phyloP scores from a whole-genome alignment of 2,329 filamentous ascomycete genomes.

The Colletotrichum simmondsii region DNA sequence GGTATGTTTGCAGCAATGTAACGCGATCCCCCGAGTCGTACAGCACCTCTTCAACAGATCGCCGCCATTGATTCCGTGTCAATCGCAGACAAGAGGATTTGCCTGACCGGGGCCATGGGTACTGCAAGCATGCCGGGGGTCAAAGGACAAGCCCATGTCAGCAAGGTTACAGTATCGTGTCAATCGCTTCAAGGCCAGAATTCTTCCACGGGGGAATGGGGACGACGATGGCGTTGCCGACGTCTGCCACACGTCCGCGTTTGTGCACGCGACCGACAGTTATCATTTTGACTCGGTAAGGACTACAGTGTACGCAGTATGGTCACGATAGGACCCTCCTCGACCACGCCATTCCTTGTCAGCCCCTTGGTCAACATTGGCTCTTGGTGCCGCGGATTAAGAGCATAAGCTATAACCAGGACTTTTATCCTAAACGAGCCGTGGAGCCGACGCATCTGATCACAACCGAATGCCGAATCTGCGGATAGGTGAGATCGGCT shows the following conservation, averaged over 20 bases:
- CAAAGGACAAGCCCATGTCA: neutral
- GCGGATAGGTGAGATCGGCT: constrained; percentile 25
- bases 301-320: neutral
- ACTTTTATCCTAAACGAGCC: constrained; percentile 20
- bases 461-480: constrained; percentile 34
- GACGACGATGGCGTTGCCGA: constrained; percentile 18
- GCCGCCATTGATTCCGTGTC: neutral
- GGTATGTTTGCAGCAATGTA: constrained; percentile 18
- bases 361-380: constrained; percentile 3
- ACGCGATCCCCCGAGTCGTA: constrained; percentile 27
- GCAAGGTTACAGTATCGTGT: constrained; percentile 1
- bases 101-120: neutral
- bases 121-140: neutral
- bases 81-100: constrained; percentile 1
- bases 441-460: constrained; percentile 33
- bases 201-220: constrained; percentile 2
- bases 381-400: constrained; percentile 9
- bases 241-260: constrained; percentile 7
- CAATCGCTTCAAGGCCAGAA: neutral
- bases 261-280: constrained; percentile 7
- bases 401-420: constrained; percentile 20
- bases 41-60: neutral
- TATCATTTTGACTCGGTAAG: neutral
- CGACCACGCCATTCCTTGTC: constrained; percentile 2
- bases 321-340: constrained; percentile 10